Evolutionary conservation across 306 rosid genomes (phyloP).

Genomic region (Trichosanthes cucumerina): DNA sequence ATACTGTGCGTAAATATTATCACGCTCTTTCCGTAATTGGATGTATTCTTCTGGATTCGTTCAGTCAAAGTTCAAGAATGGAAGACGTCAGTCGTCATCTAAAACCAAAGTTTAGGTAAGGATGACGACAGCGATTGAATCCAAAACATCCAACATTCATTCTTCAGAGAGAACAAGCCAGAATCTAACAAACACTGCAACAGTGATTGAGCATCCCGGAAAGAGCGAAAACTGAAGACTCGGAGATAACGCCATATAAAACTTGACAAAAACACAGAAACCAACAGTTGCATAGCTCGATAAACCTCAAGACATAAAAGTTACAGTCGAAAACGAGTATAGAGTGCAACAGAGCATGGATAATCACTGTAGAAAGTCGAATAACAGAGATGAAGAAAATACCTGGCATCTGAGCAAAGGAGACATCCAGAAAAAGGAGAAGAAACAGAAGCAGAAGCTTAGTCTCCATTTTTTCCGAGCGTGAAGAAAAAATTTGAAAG

Average conservation of each 20-base stretch:
- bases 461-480: constrained; percentile 36
- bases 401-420: constrained; percentile 82
- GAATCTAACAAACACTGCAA: neutral
- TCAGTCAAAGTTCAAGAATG: neutral
- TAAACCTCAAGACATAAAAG: neutral
- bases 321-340: neutral
- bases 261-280: neutral
- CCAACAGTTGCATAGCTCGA: neutral
- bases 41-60: neutral
- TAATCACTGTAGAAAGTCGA: neutral
- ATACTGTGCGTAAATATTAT: neutral
- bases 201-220: neutral
- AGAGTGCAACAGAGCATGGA: neutral
- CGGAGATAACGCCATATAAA: neutral
- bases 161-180: neutral
- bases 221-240: neutral
- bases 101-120: neutral
- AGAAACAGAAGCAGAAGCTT: constrained; percentile 24
- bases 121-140: neutral
- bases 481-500: constrained; percentile 13
- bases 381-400: constrained; percentile 1
- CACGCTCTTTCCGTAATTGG: neutral
- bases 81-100: neutral
- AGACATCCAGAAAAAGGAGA: constrained; percentile 23
- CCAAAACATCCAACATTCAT: neutral